phyloP scores from a whole-genome alignment of 495 filamentous ascomycete genomes.

The Pseudotulostoma volvatum region DNA sequence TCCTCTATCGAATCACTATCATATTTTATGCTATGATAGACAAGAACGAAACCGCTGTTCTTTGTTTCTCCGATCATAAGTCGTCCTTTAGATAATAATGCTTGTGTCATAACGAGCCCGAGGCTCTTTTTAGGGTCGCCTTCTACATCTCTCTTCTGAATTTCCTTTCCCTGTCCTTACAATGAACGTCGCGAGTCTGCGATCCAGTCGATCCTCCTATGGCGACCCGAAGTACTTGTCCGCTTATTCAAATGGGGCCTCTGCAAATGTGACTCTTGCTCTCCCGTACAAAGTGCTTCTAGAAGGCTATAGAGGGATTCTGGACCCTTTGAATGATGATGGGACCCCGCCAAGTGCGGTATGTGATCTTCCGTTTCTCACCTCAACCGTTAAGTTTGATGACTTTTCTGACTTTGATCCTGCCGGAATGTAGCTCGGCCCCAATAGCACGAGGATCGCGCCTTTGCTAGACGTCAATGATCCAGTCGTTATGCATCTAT shows the following conservation, averaged over 20 bases:
- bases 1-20: no score
- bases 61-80: no score
- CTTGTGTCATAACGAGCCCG: no score
- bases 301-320: slow-evolving; percentile 29
- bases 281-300: slow-evolving; percentile 24
- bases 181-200: slow-evolving; percentile 29
- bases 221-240: slow-evolving; percentile 31
- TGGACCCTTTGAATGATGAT: slow-evolving; percentile 20
- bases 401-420: neutral
- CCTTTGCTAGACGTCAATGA: slow-evolving; percentile 33
- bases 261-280: slow-evolving; percentile 15
- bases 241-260: slow-evolving; percentile 20
- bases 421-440: slow-evolving; percentile 11
- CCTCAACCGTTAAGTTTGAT: slow-evolving; percentile 2
- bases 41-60: no score
- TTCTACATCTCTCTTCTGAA: no score
- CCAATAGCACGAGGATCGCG: slow-evolving; percentile 21
- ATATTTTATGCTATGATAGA: no score
- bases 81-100: no score
- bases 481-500: slow-evolving; percentile 58
- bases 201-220: slow-evolving; percentile 32
- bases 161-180: slow-evolving; percentile 6
- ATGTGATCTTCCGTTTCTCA: slow-evolving; percentile 4
- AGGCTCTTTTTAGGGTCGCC: no score
- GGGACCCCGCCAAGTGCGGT: slow-evolving; percentile 26